Evolutionary conservation across 2,329 filamentous ascomycete species (phyloP), one percentile per base, ranked within the genome.

Genomic region (Magnaporthales sp.): DNA sequence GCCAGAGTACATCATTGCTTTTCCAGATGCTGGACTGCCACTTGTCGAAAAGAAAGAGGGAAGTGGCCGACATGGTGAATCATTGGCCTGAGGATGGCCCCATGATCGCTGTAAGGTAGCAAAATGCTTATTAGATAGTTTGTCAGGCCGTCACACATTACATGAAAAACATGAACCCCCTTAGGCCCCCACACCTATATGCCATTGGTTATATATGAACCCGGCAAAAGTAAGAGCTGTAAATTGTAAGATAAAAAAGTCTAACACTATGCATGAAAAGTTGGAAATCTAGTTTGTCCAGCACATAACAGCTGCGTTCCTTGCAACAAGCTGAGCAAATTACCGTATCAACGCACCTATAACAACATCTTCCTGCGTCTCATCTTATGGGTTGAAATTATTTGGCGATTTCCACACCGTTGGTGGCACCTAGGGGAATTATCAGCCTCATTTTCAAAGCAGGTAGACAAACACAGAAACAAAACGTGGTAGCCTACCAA

Each of bases 321-420:
- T 46, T 46, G 38, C 38, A 46, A 5, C 38, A 46, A 46, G 15
- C 19, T 46, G 38, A 46, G 38, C 38, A n/a, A 46, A 46, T 2
- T 26, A 4, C 32, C 24, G 19, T 24, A 54, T 26, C 31, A 9
- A 9, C 22, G n/a, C 29, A 38, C 63, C 15, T 27, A n/a, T n/a
- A 19, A 63, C 29, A 26, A 26, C 62, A 38, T 4, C 24, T 19
- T 46, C 15, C 15, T 46, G 38, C 38, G 7, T n/a, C 38, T 46
- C 38, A 46, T 38, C 38, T 19, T 46, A 22, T 11, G 19, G 29
- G 8, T 2, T 4, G 22, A 11, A 2, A 9, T 62, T 80, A 80
- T 74, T 82, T 82, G 69, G 76, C 77, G 71, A 92, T 90, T 79
- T 93, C 90, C 32, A 93, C 88, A 79, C 90, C 91, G n/a, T 89